These are phyloP conservation scores for Globisporangium paddicum DNA, from an alignment of 352 stramenopile species.

Conservation along the genomic window DNA sequence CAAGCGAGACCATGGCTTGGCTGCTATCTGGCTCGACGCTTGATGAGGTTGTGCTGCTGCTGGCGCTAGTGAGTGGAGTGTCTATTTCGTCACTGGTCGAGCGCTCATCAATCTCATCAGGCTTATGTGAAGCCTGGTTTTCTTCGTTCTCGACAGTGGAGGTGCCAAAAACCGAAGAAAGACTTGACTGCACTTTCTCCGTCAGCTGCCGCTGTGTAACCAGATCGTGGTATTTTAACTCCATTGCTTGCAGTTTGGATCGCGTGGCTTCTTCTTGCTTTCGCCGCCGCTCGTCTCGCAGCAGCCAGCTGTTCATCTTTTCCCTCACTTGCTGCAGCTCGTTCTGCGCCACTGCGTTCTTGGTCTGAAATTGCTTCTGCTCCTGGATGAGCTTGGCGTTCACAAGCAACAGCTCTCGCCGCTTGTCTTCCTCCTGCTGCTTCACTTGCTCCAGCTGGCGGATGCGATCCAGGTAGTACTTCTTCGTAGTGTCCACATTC, in stretches of 20 bases:
- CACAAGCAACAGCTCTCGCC: constrained; percentile 53
- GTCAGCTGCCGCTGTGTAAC: neutral
- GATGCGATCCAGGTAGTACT: constrained; percentile 42
- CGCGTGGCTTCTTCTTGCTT: constrained; percentile 26
- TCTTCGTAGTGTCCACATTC: constrained; percentile 15
- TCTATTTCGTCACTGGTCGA: neutral
- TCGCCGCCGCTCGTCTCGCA: constrained; percentile 43
- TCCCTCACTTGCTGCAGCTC: constrained; percentile 42
- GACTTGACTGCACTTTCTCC: neutral
- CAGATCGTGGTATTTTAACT: constrained; percentile 10
- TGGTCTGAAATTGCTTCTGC: constrained; percentile 48
- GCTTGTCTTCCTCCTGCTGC: constrained; percentile 40
- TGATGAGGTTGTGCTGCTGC: neutral
- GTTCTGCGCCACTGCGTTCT: constrained; percentile 17
- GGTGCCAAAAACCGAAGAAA: neutral
- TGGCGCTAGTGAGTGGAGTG: neutral
- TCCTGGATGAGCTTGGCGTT: constrained; percentile 68
- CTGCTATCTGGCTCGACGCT: neutral
- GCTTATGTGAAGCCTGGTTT: neutral
- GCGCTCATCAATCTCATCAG: neutral
- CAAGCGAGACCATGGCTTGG: neutral
- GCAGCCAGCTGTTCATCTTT: constrained; percentile 43
- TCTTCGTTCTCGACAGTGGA: neutral
- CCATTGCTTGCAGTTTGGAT: constrained; percentile 12
- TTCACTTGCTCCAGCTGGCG: constrained; percentile 44